These are phyloP conservation scores for Pleurotus pulmonarius DNA, from an alignment of 768 basidiomycete genomes.

Conservation along the genomic window DNA sequence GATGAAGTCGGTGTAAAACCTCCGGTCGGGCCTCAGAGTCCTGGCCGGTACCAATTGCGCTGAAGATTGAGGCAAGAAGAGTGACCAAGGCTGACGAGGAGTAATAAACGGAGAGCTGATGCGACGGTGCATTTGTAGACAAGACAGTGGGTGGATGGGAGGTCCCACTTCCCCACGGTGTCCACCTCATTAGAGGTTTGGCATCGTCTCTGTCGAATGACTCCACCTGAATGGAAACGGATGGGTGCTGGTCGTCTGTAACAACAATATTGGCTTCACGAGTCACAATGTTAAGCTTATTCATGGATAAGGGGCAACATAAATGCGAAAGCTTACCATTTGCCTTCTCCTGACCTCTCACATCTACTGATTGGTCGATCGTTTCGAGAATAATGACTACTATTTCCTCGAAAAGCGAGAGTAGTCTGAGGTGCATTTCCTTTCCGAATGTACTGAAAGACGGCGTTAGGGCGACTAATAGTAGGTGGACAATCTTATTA, in stretches of 20 bases:
- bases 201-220: slow-evolving; percentile 30
- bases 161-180: slow-evolving; percentile 21
- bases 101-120: slow-evolving; percentile 51
- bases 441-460: slow-evolving; percentile 65
- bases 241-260: slow-evolving; percentile 17
- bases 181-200: slow-evolving; percentile 18
- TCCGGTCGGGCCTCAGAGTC: slow-evolving; percentile 25
- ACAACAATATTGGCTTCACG: too few species aligned
- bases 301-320: not conserved
- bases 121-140: slow-evolving; percentile 57
- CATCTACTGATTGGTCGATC: not conserved
- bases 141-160: slow-evolving; percentile 21
- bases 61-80: slow-evolving; percentile 58
- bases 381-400: slow-evolving; percentile 29
- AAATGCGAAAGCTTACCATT: not conserved
- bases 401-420: slow-evolving; percentile 65
- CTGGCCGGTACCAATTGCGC: slow-evolving; percentile 42
- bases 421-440: slow-evolving; percentile 59
- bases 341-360: not conserved
- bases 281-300: not conserved
- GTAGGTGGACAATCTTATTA: slow-evolving; percentile 48
- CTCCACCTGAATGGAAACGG: slow-evolving; percentile 62
- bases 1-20: slow-evolving; percentile 45
- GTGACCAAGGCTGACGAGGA: slow-evolving; percentile 61
- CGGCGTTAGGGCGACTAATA: slow-evolving; percentile 70